phyloP scores from a whole-genome alignment of 2,329 filamentous ascomycete species.

The Laburnicola sp. region DNA sequence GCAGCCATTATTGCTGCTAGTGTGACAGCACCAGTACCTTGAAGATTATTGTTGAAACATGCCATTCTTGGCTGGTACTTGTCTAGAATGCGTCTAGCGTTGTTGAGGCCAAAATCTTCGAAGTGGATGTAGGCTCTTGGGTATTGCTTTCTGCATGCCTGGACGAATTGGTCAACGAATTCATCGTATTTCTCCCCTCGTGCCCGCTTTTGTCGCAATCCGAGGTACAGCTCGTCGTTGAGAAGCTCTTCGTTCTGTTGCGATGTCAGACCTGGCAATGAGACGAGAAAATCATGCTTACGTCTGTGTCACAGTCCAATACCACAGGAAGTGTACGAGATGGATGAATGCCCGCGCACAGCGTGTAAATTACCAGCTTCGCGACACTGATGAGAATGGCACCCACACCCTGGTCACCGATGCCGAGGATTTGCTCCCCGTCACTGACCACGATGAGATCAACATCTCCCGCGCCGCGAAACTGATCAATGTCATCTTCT shows the following conservation, averaged over 20 bases:
- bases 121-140: conserved; percentile 86
- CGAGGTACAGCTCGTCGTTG: conserved; percentile 77
- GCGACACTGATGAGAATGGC: conserved; percentile 83
- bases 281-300: conserved; percentile 25
- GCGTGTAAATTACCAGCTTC: conserved; percentile 78
- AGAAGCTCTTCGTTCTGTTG: conserved; percentile 69
- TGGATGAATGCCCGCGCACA: conserved; percentile 86
- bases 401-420: conserved; percentile 85
- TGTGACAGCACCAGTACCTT: conserved; percentile 86
- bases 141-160: conserved; percentile 67
- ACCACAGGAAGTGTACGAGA: conserved; percentile 78
- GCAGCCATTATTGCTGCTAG: conserved; percentile 80
- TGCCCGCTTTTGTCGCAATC: conserved; percentile 67
- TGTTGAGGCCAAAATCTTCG: conserved; percentile 80
- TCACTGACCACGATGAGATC: conserved; percentile 89
- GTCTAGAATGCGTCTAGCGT: conserved; percentile 76
- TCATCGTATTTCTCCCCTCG: conserved; percentile 73
- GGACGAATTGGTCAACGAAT: conserved; percentile 76
- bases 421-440: conserved; percentile 74
- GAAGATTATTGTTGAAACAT: conserved; percentile 91
- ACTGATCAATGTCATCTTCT: conserved; percentile 67
- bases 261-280: conserved; percentile 6
- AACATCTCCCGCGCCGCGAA: conserved; percentile 71
- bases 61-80: conserved; percentile 72
- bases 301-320: conserved; percentile 81